Percentiles rank a stretch among this genome's conserved stretches.
Conservation (phyloP, 73 alveolate genomes). For the Tetrahymena elliotti region DNA sequence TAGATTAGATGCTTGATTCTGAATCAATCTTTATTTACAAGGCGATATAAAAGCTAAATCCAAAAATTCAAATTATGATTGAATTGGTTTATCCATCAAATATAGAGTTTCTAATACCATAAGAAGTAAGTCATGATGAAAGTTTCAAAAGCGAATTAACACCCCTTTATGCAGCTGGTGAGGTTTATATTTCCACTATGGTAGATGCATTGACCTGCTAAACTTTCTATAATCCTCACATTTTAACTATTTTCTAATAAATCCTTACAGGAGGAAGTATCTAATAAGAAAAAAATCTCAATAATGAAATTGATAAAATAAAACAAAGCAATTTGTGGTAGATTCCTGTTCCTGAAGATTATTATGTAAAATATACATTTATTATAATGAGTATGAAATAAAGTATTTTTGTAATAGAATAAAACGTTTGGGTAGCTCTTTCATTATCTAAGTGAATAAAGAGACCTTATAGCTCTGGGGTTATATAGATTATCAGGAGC, state of each 20-base stretch:
- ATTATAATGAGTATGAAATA: no score
- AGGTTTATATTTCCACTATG: slow-evolving; percentile 90
- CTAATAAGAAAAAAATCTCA: slow-evolving; percentile 54
- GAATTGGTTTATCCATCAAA: slow-evolving; percentile 88
- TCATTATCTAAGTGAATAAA: slow-evolving; percentile 62
- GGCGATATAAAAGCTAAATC: slow-evolving; percentile 89
- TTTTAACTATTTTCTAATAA: slow-evolving; percentile 87
- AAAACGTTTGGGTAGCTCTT: slow-evolving; percentile 86
- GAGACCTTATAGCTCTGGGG: slow-evolving; percentile 78
- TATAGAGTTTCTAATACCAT: slow-evolving; percentile 85
- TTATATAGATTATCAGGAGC: slow-evolving; percentile 91
- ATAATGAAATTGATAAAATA: slow-evolving; percentile 82
- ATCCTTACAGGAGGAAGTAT: slow-evolving; percentile 75
- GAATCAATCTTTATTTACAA: slow-evolving; percentile 86
- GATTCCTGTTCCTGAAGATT: slow-evolving; percentile 92
- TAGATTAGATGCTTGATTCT: slow-evolving; percentile 93
- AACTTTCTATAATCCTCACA: slow-evolving; percentile 91
- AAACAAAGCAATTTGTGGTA: slow-evolving; percentile 87
- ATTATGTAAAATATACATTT: slow-evolving; percentile 7
- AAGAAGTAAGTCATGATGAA: slow-evolving; percentile 50
- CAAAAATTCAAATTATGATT: slow-evolving; percentile 84
- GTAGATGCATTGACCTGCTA: slow-evolving; percentile 93
- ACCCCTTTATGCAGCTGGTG: slow-evolving; percentile 92
- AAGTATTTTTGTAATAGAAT: slow-evolving; percentile 13
- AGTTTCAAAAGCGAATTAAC: slow-evolving; percentile 22